phyloP scores from a whole-genome alignment of 257 asterid species.

The Verbascum thapsus region DNA sequence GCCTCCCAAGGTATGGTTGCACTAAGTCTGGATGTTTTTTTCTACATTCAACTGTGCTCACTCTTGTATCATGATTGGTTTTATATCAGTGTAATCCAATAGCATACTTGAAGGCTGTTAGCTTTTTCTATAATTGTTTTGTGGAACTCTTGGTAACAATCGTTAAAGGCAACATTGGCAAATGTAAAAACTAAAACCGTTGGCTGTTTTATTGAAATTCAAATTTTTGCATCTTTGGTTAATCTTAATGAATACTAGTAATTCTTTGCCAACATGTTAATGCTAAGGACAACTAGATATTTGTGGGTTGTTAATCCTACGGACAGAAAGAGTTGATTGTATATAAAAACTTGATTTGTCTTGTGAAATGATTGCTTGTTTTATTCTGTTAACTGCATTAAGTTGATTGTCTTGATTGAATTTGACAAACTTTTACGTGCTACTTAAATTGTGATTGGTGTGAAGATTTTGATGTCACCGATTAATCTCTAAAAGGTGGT shows the following conservation, averaged over 20 bases:
- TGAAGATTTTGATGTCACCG: not conserved
- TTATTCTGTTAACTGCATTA: not conserved
- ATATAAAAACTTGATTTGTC: not conserved
- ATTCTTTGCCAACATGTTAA: not conserved
- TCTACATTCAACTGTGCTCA: not conserved
- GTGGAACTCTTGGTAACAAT: not conserved
- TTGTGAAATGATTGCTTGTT: not conserved
- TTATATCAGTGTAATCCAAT: not conserved
- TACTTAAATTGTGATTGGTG: too few relatives aligned
- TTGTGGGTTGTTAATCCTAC: not conserved
- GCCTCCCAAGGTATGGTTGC: conserved; percentile 43
- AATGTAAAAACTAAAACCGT: not conserved
- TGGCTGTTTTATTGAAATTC: not conserved
- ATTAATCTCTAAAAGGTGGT: not conserved
- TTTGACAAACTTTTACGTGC: too few relatives aligned
- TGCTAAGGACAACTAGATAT: not conserved
- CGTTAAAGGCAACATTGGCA: not conserved
- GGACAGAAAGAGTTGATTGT: not conserved
- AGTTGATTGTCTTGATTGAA: not conserved
- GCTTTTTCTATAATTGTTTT: not conserved
- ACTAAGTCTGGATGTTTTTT: not conserved
- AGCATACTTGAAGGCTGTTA: not conserved
- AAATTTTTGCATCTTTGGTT: not conserved
- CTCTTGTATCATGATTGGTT: not conserved
- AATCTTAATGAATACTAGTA: not conserved